Evolutionary conservation across 257 asterid species (phyloP).

Genomic region (Nicotiana sylvestris): DNA sequence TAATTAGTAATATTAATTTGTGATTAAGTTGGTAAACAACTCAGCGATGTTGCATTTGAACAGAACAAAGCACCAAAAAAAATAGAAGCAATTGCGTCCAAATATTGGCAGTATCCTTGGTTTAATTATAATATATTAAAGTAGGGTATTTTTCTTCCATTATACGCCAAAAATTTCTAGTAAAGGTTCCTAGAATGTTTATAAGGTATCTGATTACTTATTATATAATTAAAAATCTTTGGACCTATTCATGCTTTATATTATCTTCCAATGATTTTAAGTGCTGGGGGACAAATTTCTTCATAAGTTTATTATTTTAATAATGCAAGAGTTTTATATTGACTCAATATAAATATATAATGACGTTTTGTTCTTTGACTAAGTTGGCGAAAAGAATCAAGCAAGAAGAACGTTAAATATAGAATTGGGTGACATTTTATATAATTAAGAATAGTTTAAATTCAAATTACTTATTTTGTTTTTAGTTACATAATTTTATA

Average conservation of each 20-base stretch:
- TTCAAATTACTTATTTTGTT: too few species aligned
- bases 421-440: too few species aligned
- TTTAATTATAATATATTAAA: background rate
- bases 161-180: slow-evolving; percentile 15
- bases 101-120: slow-evolving; percentile 14
- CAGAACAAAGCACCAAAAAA: slow-evolving; percentile 10
- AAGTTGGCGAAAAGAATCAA: slow-evolving; percentile 6
- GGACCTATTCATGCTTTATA: background rate
- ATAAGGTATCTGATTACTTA: background rate
- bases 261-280: slow-evolving; percentile 1
- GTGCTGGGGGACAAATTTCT: background rate
- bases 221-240: background rate
- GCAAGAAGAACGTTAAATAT: background rate
- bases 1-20: background rate
- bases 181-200: slow-evolving; percentile 30
- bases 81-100: background rate
- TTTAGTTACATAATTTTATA: too few species aligned
- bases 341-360: background rate
- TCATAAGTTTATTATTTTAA: background rate
- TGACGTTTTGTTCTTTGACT: slow-evolving; percentile 5
- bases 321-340: background rate
- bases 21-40: slow-evolving; percentile 21
- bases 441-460: too few species aligned
- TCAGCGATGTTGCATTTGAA: slow-evolving; percentile 21
- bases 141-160: slow-evolving; percentile 4